phyloP scores from a whole-genome alignment of 345 rosid genomes.

The Lumnitzera racemosa region DNA sequence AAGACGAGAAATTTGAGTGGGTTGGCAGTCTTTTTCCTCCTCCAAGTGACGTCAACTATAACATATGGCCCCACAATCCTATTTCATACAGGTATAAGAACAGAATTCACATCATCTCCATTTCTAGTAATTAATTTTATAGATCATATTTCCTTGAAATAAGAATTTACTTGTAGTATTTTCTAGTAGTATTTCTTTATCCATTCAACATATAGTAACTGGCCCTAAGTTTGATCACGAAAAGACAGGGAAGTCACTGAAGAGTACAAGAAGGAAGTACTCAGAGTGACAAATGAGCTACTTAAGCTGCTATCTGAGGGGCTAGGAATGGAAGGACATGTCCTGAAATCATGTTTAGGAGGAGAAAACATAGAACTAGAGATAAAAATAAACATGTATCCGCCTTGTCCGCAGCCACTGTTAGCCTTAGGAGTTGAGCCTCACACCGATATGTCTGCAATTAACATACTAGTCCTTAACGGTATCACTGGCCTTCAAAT shows the following conservation, averaged over 20 bases:
- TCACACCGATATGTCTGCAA: conserved; percentile 53
- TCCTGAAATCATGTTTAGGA: conserved; percentile 20
- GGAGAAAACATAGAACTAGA: conserved; percentile 31
- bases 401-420: conserved; percentile 53
- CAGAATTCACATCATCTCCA: too few relatives aligned
- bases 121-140: too few relatives aligned
- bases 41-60: conserved; percentile 19
- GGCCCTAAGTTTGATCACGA: neutral
- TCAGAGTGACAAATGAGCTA: conserved; percentile 19
- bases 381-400: conserved; percentile 52
- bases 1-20: conserved; percentile 42
- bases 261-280: conserved; percentile 34
- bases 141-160: too few relatives aligned
- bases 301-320: conserved; percentile 38
- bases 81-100: conserved; percentile 21
- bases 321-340: conserved; percentile 27
- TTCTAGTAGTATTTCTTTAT: too few relatives aligned
- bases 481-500: conserved; percentile 46
- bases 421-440: conserved; percentile 51
- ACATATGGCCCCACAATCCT: conserved; percentile 37
- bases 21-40: conserved; percentile 46
- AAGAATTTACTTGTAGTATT: too few relatives aligned
- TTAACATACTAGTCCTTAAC: conserved; percentile 42
- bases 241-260: conserved; percentile 34
- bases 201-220: too few relatives aligned